Conservation (phyloP, 176 grass and related monocot genomes). For the Thinopyrum elongatum region DNA sequence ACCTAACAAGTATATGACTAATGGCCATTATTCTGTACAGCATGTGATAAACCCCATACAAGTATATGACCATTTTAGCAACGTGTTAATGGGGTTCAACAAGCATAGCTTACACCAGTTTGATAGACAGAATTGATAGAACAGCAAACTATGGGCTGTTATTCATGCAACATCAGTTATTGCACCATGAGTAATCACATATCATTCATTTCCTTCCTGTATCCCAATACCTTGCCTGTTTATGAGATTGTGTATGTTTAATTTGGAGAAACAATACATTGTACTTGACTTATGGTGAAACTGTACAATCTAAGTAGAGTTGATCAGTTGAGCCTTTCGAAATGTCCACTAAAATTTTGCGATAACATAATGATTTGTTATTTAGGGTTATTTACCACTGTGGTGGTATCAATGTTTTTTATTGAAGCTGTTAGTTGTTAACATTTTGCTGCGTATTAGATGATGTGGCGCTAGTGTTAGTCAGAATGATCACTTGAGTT, state of each 20-base stretch:
- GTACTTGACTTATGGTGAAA: not conserved
- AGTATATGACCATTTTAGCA: not conserved
- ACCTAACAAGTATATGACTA: not conserved
- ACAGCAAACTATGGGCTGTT: not conserved
- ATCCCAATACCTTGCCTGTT: not conserved
- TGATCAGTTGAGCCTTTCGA: not conserved
- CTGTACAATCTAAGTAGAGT: not conserved
- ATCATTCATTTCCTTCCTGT: not conserved
- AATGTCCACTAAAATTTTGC: not conserved
- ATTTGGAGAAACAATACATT: not conserved
- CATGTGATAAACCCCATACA: not conserved
- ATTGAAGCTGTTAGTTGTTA: not conserved
- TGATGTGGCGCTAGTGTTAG: not conserved
- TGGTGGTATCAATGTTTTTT: not conserved
- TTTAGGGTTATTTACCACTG: not conserved
- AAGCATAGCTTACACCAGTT: not conserved
- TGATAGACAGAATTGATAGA: not conserved
- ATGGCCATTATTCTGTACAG: not conserved
- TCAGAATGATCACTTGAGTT: not conserved
- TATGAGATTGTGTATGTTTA: not conserved
- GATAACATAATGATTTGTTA: not conserved
- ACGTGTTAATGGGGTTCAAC: not conserved
- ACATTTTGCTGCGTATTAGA: not conserved
- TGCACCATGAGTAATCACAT: not conserved
- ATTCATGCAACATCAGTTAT: slow-evolving; percentile 1